Base-by-base conservation (phyloP, 768 basidiomycete species). In the Mycena amicta region DNA sequence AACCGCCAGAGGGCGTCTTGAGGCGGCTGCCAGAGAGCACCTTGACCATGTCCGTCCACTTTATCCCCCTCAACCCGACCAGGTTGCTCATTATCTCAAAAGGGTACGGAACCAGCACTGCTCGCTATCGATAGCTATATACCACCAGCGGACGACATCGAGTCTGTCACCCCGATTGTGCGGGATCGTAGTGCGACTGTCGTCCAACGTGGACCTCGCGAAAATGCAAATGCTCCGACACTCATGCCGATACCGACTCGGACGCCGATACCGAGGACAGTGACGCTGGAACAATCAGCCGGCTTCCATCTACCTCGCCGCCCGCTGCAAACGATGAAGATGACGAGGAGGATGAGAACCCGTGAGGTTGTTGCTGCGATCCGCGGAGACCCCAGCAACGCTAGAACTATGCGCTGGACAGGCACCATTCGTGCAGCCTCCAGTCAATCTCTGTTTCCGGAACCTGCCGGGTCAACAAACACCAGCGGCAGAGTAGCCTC, bases 1-100 rank as follows among this genome's bases (percentile, higher is more conserved):
- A 83, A 52, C 82, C 80, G 71, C 76, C 80, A 30, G 76, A 71
- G 40, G 72, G 8, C n/a, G n/a, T n/a, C n/a, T n/a, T n/a, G n/a
- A n/a, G n/a, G n/a, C n/a, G n/a, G n/a, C n/a, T n/a, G n/a, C n/a
- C n/a, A n/a, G n/a, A n/a, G n/a, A n/a, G n/a, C 62, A 57, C 28
- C 29, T 39, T 3, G 61, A 59, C 23, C 28, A 39, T 4, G 43
- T 55, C 33, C 33, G n/a, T n/a, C n/a, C n/a, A n/a, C n/a, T n/a
- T n/a, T n/a, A n/a, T n/a, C n/a, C n/a, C n/a, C n/a, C n/a, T 37
- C 33, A 18, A 8, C 33, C 33, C 33, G 33, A 37, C 33, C 33
- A 8, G 33, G 8, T 37, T 37, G 20, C 20, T 43, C 20, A 22
- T 43, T 43, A 41, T 8, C 20, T 55, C 54, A 25, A 29, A 16